Percentiles rank a stretch among this genome's conserved stretches.
Conservation (phyloP, 2,329 filamentous ascomycete species). For the Tolypocladium ovalisporum region DNA sequence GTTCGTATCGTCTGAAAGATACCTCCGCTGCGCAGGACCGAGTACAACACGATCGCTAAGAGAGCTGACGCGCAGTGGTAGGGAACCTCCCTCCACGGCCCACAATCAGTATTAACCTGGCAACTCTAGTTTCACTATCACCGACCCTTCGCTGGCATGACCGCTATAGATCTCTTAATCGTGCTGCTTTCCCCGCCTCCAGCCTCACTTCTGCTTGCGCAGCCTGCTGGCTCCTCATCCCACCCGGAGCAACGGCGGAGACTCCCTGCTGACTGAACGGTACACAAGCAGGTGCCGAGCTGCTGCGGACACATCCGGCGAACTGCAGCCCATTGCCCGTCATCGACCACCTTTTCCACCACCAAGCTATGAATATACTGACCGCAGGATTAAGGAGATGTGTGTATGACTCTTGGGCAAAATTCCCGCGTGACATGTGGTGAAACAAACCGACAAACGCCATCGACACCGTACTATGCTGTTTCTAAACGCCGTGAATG, state of each 20-base stretch:
- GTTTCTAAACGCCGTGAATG: slow-evolving; percentile 40
- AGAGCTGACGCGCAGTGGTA: too few species aligned
- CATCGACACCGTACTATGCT: slow-evolving; percentile 49
- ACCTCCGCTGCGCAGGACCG: too few species aligned
- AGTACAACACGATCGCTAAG: too few species aligned
- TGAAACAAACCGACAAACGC: slow-evolving; percentile 35
- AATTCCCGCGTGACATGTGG: slow-evolving; percentile 23
- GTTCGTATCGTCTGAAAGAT: neutral
- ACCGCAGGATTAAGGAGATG: slow-evolving; percentile 23
- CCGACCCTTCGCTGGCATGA: neutral
- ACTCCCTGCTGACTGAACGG: neutral
- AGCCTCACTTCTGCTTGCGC: neutral
- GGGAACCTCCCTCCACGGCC: too few species aligned
- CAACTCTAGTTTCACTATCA: neutral
- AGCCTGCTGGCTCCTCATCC: neutral
- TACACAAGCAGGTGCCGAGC: neutral
- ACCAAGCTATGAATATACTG: neutral
- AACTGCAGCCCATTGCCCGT: neutral
- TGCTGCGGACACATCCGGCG: neutral
- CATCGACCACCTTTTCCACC: neutral
- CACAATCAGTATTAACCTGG: neutral
- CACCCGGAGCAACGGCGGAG: neutral
- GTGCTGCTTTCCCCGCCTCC: neutral
- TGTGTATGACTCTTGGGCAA: slow-evolving; percentile 24
- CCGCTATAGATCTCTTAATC: neutral